Base-by-base conservation (phyloP, 176 grass and related monocot species). In the Juncus effusus region DNA sequence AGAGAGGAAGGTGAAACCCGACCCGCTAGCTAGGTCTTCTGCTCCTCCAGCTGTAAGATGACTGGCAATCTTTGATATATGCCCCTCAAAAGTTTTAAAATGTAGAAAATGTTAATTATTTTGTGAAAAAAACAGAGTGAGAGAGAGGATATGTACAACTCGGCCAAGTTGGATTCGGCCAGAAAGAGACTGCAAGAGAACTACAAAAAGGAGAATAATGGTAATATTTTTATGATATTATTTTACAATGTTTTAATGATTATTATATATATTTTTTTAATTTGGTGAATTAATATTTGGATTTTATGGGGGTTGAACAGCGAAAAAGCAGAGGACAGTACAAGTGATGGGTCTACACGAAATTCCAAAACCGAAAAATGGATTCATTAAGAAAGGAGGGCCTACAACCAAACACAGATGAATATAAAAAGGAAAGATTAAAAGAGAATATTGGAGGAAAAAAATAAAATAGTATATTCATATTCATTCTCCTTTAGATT, bases 141-240 rank as follows among this genome's bases (percentile, higher is more conserved):
- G 16, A 79, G 73, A 56, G 70, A 85, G 35, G 80, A 35, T 59
- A 36, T 76, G 72, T 28, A 79, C 13, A 79, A 89, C 36, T 13
- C 74, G 41, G 77, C 72, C 37, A 89, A 44, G 51, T 70, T 95
- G 9, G 90, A 87, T 61, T 83, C 66, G 7, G 90, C 90, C 6
- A 81, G 82, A 49, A 95, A 76, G 77, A 78, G 86, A 56, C 90
- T 95, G 36, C 90, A 89, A 56, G 90, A 95, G 60, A 95, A 95
- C 61, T 95, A 95, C 45, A 79, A 84, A 72, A 85, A 95, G 81
- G 90, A 82, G 28, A 65, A 95, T 61, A 89, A 89, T 70, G 90
- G 90, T 89, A 73, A 59, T 0, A 1, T 35, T 10, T 5, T 54
- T 28, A 28, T 28, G 1, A 28, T 28, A 28, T 28, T 28, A 28